Evolutionary conservation across 768 basidiomycete genomes (phyloP).

Genomic region (Boletus reticulatus): DNA sequence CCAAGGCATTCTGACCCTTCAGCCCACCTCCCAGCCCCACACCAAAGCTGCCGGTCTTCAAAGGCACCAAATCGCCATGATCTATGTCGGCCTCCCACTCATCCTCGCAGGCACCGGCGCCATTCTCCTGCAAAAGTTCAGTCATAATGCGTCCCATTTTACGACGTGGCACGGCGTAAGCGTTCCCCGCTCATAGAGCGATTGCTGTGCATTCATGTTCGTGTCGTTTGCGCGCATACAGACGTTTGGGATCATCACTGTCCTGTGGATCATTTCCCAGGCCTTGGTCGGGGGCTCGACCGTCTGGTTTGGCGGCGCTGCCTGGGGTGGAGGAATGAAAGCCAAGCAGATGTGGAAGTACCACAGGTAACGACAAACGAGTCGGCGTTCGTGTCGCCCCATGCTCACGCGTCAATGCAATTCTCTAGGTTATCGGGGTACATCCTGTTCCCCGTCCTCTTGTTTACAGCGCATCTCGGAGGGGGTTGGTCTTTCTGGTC

Average conservation of each 20-base stretch:
- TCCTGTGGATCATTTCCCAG: conserved; percentile 63
- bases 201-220: background rate
- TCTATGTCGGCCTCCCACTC: conserved; percentile 52
- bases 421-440: conserved; percentile 67
- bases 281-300: conserved; percentile 65
- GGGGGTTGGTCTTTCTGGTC: conserved; percentile 71
- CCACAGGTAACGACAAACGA: conserved; percentile 49
- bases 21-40: conserved; percentile 64
- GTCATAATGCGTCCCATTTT: conserved; percentile 54
- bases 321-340: conserved; percentile 68
- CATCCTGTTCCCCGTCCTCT: conserved; percentile 54
- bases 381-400: too few relatives aligned
- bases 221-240: conserved; percentile 26
- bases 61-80: conserved; percentile 66
- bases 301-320: conserved; percentile 69
- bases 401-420: too few relatives aligned
- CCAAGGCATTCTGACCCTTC: conserved; percentile 71
- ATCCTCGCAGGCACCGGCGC: conserved; percentile 60
- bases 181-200: background rate
- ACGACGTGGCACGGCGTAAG: conserved; percentile 75
- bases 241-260: conserved; percentile 63
- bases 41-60: conserved; percentile 65
- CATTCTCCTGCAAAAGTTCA: conserved; percentile 60
- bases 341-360: conserved; percentile 84
- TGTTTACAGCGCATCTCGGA: conserved; percentile 66